Base-by-base conservation (phyloP, 2,329 filamentous ascomycete species). In the Aureobasidium sp. region DNA sequence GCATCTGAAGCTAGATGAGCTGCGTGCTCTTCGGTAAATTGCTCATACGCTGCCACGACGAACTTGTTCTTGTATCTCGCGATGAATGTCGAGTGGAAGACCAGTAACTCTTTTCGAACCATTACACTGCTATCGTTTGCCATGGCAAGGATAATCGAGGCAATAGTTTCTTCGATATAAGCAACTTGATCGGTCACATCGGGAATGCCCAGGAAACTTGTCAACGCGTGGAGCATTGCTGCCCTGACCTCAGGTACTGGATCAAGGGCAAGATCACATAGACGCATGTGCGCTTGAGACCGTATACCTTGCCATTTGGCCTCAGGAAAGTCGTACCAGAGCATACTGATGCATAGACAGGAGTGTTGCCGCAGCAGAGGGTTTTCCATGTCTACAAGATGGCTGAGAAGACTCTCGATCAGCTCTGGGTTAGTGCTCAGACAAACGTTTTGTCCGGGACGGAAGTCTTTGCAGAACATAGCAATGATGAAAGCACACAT, bases 401-500 rank as follows among this genome's bases (percentile, higher is more conserved):
- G 90, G 4, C 79, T 77, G 35, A 97, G 73, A 65, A 91, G 97
- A 61, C 86, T 91, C 32, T 86, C 83, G 74, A 97, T 91, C 57
- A 97, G 84, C 59, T 95, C 90, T 0, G 86, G 87, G 60, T 88
- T 88, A 0, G 85, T 86, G 60, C 89, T 87, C 61, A 96, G 84
- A 66, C 90, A 96, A 10, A 95, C 90, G 47, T 85, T 85, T 68
- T 96, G 90, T 2, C 91, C 93, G 58, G 93, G 88, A 59, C 85
- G 86, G 69, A 95, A 95, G 58, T 87, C 87, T 66, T 93, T 95
- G 79, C 93, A 98, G 58, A 98, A 89, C 79, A 96, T 95, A 22
- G 91, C 87, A 37, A 97, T 81, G 57, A 98, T 95, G 66, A 98
- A 98, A 1, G 93, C 90, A 67, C 93, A 97, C 93, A 98, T 98